Conservation (phyloP, 148 eudicot genomes). For the Rhododendron henanense region DNA sequence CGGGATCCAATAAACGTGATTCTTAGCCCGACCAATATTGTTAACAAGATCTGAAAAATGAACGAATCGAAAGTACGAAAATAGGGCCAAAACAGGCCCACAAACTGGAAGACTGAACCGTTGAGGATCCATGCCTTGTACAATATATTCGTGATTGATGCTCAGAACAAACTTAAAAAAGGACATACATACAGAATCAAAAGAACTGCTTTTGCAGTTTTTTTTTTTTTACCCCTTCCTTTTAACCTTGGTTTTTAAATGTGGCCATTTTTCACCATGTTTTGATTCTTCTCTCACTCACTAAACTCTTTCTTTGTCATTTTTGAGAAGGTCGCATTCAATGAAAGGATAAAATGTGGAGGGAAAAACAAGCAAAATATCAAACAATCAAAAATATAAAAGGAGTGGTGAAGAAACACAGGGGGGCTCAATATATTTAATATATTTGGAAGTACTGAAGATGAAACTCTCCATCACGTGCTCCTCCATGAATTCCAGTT, state of each 20-base stretch:
- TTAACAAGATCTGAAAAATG: not conserved
- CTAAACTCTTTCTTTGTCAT: not conserved
- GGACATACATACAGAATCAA: not conserved
- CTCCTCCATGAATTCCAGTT: not conserved
- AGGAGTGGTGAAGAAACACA: not conserved
- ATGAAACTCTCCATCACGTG: not conserved
- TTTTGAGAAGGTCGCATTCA: not conserved
- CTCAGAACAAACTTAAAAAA: not conserved
- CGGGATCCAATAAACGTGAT: not conserved
- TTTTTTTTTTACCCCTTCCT: not conserved
- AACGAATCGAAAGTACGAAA: not conserved
- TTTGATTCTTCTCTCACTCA: not conserved
- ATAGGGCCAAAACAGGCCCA: not conserved
- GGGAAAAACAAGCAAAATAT: not conserved
- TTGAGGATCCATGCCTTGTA: not conserved
- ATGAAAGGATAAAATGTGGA: not conserved
- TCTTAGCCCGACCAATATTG: not conserved
- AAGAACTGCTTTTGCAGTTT: not conserved
- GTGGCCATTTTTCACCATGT: not conserved
- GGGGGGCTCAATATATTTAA: not conserved
- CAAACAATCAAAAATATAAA: not conserved
- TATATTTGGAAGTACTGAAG: not conserved
- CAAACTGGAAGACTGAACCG: not conserved
- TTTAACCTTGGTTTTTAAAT: not conserved
- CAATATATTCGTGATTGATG: not conserved